phyloP scores from a whole-genome alignment of 2,329 filamentous ascomycete genomes.

The Cercospora sp. region DNA sequence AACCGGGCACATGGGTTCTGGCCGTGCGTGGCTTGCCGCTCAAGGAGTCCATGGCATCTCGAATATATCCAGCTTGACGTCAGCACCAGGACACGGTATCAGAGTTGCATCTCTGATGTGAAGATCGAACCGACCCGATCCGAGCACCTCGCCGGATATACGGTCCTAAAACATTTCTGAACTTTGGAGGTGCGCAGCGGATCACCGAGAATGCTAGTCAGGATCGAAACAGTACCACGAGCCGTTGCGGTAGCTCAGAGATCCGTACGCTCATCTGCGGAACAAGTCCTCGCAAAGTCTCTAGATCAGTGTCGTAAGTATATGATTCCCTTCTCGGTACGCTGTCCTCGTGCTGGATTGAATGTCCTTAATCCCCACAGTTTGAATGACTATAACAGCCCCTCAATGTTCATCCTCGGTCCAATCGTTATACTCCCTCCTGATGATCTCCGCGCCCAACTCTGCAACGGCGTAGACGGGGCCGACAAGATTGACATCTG shows the following conservation, averaged over 20 bases:
- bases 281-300: background rate
- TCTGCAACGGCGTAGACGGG: constrained; percentile 23
- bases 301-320: background rate
- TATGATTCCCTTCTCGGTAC: background rate
- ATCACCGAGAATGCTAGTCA: background rate
- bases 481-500: constrained; percentile 25
- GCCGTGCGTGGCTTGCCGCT: background rate
- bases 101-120: background rate
- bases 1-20: background rate
- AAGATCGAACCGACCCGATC: background rate
- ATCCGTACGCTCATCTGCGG: background rate
- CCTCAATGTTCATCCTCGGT: background rate
- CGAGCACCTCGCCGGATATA: background rate
- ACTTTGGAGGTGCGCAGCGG: background rate
- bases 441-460: constrained; percentile 20
- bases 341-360: background rate
- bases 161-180: background rate
- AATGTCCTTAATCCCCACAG: too few relatives aligned
- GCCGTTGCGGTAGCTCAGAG: background rate
- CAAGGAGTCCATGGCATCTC: background rate
- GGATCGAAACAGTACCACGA: background rate
- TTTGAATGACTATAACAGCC: background rate
- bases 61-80: background rate
- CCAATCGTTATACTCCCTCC: constrained; percentile 20
- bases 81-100: background rate